Percentiles rank a stretch among this genome's conserved stretches.
phyloP scores from a whole-genome alignment of 2,329 filamentous ascomycete species.

The Magnaporthales sp. region DNA sequence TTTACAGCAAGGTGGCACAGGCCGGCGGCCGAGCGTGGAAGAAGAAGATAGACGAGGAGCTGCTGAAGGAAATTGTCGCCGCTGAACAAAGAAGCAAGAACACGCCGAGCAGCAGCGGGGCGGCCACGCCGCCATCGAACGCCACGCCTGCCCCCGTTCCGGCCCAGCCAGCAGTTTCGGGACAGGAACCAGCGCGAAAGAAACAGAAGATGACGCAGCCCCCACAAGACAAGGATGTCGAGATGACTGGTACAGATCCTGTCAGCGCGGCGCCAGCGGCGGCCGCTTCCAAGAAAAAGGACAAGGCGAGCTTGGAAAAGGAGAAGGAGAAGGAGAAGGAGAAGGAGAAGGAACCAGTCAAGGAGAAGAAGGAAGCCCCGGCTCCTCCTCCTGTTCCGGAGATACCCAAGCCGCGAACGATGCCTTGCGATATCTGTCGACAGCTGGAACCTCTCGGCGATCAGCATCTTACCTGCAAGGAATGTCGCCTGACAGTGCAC shows the following conservation, averaged over 20 bases:
- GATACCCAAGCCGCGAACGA: constrained; percentile 64
- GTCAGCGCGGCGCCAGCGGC: constrained; percentile 21
- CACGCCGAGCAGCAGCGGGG: constrained; percentile 12
- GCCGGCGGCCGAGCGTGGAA: constrained; percentile 78
- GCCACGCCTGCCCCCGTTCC: constrained; percentile 17
- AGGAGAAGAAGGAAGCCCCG: constrained; percentile 41
- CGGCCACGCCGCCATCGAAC: constrained; percentile 16
- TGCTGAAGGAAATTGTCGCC: constrained; percentile 62
- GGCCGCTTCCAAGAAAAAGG: constrained; percentile 30
- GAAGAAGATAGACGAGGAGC: constrained; percentile 83
- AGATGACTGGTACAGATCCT: constrained; percentile 35
- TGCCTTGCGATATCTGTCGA: constrained; percentile 81
- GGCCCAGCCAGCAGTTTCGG: constrained; percentile 14
- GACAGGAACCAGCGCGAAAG: constrained; percentile 52
- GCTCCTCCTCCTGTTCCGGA: constrained; percentile 49
- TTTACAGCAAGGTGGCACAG: constrained; percentile 76
- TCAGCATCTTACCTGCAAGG: constrained; percentile 68
- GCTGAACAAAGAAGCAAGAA: constrained; percentile 48
- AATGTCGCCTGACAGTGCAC: constrained; percentile 88
- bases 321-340: constrained; percentile 48
- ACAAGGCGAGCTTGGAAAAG: constrained; percentile 44
- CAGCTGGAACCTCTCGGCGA: constrained; percentile 64
- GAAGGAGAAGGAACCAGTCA: constrained; percentile 36
- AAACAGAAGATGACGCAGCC: constrained; percentile 42
- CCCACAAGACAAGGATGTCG: constrained; percentile 37